A percentile compares a stretch with the other conserved stretches of the same genome.
Conservation (phyloP, 371 early-diverging fungal species). For the Mucor irregularis region DNA sequence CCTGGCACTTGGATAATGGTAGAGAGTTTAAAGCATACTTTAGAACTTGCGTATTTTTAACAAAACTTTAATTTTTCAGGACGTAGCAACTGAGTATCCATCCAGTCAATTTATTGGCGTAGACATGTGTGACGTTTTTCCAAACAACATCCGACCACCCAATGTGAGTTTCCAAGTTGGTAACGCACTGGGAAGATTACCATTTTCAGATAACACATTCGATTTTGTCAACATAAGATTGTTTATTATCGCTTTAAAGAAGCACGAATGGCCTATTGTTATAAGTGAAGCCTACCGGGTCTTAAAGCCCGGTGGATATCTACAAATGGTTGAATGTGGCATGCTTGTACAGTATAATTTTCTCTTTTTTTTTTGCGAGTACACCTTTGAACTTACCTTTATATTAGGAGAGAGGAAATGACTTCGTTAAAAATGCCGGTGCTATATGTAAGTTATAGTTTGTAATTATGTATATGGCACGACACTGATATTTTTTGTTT, state of each 20-base stretch:
- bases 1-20: slow-evolving; percentile 62
- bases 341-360: slow-evolving; percentile 32
- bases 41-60: neutral
- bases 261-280: slow-evolving; percentile 50
- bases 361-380: no score
- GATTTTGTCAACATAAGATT: slow-evolving; percentile 61
- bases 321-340: slow-evolving; percentile 54
- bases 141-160: slow-evolving; percentile 43
- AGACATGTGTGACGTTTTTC: slow-evolving; percentile 59
- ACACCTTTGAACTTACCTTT: no score
- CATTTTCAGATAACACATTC: slow-evolving; percentile 59
- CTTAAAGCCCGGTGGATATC: slow-evolving; percentile 58
- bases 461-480: neutral
- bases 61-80: slow-evolving; percentile 25
- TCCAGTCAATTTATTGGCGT: slow-evolving; percentile 55
- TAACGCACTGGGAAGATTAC: slow-evolving; percentile 52
- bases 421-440: slow-evolving; percentile 26
- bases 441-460: slow-evolving; percentile 28
- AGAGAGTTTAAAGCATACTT: neutral
- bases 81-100: slow-evolving; percentile 59
- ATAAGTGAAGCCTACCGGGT: slow-evolving; percentile 53
- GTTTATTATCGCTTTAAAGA: slow-evolving; percentile 50
- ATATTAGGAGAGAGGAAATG: slow-evolving; percentile 38
- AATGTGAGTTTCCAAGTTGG: slow-evolving; percentile 47
- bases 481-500: neutral